phyloP scores from a whole-genome alignment of 1,284 basidiomycete species.

The Ceratobasidium sp. region DNA sequence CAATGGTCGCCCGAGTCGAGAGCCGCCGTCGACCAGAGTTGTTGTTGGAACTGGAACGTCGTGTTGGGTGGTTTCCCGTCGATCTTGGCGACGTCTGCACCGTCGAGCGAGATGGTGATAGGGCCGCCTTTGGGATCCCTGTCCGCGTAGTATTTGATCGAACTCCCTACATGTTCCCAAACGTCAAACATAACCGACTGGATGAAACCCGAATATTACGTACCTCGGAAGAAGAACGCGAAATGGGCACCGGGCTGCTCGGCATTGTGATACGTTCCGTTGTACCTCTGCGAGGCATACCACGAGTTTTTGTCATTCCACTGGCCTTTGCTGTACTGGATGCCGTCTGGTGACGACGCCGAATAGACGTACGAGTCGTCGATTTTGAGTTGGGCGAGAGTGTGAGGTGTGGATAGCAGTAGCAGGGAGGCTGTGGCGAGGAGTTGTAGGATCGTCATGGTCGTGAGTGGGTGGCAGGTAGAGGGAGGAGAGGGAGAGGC shows the following conservation, averaged over 20 bases:
- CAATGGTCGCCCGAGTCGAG: background rate
- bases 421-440: background rate
- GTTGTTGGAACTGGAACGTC: background rate
- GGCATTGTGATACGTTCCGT: background rate
- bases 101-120: constrained; percentile 1
- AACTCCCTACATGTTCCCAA: background rate
- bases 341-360: background rate
- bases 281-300: background rate
- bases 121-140: background rate
- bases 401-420: background rate
- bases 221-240: background rate
- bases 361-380: background rate
- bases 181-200: no score
- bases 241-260: background rate
- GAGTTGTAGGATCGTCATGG: background rate
- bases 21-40: background rate
- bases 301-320: background rate
- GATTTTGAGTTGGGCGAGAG: background rate
- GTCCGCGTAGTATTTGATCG: constrained; percentile 4
- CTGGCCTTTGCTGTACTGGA: background rate
- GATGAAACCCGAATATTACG: background rate
- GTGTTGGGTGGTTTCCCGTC: background rate
- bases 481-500: no score
- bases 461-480: background rate
- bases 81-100: background rate